Conservation (phyloP, 345 rosid species). For the Carallia brachiata region DNA sequence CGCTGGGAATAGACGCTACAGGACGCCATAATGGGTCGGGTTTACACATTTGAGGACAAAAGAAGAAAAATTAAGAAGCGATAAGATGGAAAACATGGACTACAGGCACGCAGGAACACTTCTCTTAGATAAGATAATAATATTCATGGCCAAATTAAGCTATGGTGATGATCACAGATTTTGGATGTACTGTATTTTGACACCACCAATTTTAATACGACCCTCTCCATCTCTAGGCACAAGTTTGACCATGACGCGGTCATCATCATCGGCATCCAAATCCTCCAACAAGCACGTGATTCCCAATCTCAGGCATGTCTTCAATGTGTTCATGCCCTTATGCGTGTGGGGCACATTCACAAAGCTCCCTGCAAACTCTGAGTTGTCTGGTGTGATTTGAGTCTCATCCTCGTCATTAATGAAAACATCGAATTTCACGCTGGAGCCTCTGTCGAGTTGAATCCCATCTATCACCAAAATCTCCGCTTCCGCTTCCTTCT, state of each 20-base stretch:
- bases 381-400: conserved; percentile 29
- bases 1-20: too few species aligned
- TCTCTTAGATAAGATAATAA: too few species aligned
- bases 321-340: conserved; percentile 39
- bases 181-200: too few species aligned
- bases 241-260: conserved; percentile 44
- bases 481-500: conserved; percentile 29
- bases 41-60: too few species aligned
- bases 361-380: conserved; percentile 59
- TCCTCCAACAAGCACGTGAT: conserved; percentile 52
- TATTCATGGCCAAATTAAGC: too few species aligned
- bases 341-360: conserved; percentile 53
- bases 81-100: too few species aligned
- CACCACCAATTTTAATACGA: conserved; percentile 8
- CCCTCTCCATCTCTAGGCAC: conserved; percentile 42
- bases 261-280: conserved; percentile 51
- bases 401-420: conserved; percentile 45
- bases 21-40: too few species aligned
- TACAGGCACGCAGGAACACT: too few species aligned
- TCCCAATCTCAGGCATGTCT: conserved; percentile 39
- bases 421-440: conserved; percentile 52
- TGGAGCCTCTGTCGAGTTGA: conserved; percentile 35
- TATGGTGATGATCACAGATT: too few species aligned
- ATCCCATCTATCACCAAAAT: conserved; percentile 41
- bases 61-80: too few species aligned